Evolutionary conservation across 345 rosid species (phyloP), one percentile per base, ranked within the genome.

Genomic region (Acer negundo): DNA sequence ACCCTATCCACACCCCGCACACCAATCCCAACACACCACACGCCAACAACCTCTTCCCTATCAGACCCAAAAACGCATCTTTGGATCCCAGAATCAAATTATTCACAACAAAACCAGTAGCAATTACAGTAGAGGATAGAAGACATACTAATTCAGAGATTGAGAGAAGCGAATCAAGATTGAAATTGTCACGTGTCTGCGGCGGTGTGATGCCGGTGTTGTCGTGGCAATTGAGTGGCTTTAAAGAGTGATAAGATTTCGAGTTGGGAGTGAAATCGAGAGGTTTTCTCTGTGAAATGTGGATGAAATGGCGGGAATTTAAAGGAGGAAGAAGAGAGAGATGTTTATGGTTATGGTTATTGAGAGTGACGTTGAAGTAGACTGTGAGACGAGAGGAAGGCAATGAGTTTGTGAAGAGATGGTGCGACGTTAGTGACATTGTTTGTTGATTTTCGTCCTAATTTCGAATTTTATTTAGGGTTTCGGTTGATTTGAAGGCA

Each of bases 81-180:
- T 77, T 86, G 61, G 82, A 74, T 72, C 81, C 74, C 46, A 65
- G 80, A 80, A 82, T 74, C 11, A 80, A 79, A 77, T 58, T 90
- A 75, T 79, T 85, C 82, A 87, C 87, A 28, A 86, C 94, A 42
- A 86, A 87, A 65, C 84, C 81, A 28, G 87, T 71, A 61, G 86
- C 82, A 71, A 87, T 70, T 46, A 88, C 79, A 23, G 88, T 88
- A 70, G 99, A 86, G 0, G 94, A 93, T 15, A 90, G 1, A 26
- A 95, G 82, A 80, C 91, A 92, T 7, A 90, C 2, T 22, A 79
- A 70, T 56, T 95, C 99, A 44, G 86, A 84, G 40, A 82, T n/a
- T 0, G 93, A 84, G 22, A 92, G 85, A 49, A 90, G 77, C 70
- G 81, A 74, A 44, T 85, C 89, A 38, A 87, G 75, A 78, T 86